Conservation (phyloP, 2,329 filamentous ascomycete genomes). For the Paracorniculantispora psalliotae region DNA sequence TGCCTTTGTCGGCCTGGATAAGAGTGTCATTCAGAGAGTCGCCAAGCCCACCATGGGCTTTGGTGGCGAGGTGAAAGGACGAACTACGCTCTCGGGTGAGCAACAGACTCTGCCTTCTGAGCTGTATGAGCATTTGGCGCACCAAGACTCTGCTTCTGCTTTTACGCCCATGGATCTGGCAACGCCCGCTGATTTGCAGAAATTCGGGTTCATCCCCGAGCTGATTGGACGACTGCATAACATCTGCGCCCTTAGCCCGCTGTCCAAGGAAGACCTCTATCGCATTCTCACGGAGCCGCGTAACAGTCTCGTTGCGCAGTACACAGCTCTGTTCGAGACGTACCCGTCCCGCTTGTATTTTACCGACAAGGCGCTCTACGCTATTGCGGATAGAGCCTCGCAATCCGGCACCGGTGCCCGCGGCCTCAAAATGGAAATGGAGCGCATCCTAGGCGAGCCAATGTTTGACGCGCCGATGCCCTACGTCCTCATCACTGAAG, state of each 20-base stretch:
- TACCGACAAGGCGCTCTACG: conserved; percentile 73
- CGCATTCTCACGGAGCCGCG: conserved; percentile 89
- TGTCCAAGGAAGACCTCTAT: conserved; percentile 64
- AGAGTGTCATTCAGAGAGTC: conserved; percentile 79
- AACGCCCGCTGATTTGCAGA: conserved; percentile 70
- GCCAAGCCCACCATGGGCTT: conserved; percentile 85
- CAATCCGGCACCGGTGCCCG: conserved; percentile 68
- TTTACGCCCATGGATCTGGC: conserved; percentile 65
- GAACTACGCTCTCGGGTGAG: conserved; percentile 42
- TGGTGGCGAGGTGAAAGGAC: conserved; percentile 70
- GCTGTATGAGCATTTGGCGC: conserved; percentile 51
- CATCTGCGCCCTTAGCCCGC: conserved; percentile 74
- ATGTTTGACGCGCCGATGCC: conserved; percentile 78
- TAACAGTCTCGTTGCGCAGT: conserved; percentile 84
- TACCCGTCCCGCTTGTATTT: conserved; percentile 78
- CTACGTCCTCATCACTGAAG: conserved; percentile 69
- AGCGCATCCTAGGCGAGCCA: conserved; percentile 69
- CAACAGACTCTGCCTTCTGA: conserved; percentile 62
- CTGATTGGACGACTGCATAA: conserved; percentile 94
- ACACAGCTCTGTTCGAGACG: conserved; percentile 77
- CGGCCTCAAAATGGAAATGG: conserved; percentile 75
- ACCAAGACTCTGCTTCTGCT: conserved; percentile 38
- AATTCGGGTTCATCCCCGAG: conserved; percentile 88
- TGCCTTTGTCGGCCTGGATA: conserved; percentile 89
- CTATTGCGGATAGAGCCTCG: conserved; percentile 66